Conservation (phyloP, 1,139 yeast species). For the Diutina rugosa region DNA sequence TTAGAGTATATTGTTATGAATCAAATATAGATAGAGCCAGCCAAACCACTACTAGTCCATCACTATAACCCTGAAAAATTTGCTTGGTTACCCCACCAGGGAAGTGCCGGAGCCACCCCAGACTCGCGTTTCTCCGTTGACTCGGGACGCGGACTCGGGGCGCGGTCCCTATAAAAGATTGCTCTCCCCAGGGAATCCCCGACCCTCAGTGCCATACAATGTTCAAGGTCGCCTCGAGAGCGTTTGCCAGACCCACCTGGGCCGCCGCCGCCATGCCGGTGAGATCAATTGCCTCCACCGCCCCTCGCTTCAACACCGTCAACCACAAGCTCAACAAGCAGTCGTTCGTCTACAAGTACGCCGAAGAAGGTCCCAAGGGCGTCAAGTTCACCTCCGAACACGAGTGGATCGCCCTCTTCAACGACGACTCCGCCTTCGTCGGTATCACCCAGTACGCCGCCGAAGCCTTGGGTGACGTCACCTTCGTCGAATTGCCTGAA, state of each 20-base stretch:
- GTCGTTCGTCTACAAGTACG: conserved; percentile 38
- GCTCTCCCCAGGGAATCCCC: neutral
- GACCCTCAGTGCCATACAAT: neutral
- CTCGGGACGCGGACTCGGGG: neutral
- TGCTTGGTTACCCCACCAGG: neutral
- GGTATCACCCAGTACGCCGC: conserved; percentile 95
- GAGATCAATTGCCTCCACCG: conserved; percentile 1
- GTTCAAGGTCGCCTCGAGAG: conserved; percentile 1
- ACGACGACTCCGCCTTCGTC: conserved; percentile 69
- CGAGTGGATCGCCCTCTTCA: conserved; percentile 88
- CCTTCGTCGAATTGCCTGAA: conserved; percentile 84
- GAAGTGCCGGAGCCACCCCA: neutral
- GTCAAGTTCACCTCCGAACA: conserved; percentile 80
- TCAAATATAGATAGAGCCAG: neutral
- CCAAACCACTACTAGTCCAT: too few species aligned
- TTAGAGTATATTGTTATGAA: neutral
- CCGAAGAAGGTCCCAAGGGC: conserved; percentile 32
- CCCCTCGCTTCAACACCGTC: conserved; percentile 20
- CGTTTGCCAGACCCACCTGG: neutral
- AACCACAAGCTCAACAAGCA: conserved; percentile 37
- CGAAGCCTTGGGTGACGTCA: conserved; percentile 96
- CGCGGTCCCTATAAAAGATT: neutral
- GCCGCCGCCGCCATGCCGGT: neutral
- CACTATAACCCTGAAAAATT: neutral
- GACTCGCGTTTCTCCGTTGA: neutral